Evolutionary conservation across 129 eudicot genomes (phyloP).

Genomic region (Oenanthe sinensis): DNA sequence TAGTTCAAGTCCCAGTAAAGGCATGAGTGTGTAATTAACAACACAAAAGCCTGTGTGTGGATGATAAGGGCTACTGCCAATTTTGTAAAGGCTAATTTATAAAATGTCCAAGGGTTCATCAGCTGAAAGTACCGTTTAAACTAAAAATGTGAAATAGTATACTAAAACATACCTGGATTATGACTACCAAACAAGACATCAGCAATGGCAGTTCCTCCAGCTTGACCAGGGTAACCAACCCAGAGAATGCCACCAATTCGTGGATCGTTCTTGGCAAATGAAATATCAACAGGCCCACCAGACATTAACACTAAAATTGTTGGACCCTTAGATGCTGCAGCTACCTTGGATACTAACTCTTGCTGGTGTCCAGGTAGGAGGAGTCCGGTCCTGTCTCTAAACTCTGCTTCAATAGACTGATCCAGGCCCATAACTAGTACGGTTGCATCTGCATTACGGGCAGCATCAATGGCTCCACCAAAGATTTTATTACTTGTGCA

Average conservation of each 20-base stretch:
- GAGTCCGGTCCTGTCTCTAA: slow-evolving; percentile 52
- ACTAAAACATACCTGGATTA: slow-evolving; percentile 46
- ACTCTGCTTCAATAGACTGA: slow-evolving; percentile 77
- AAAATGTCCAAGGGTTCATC: background rate
- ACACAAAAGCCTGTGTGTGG: too few relatives aligned
- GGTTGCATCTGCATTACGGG: slow-evolving; percentile 66
- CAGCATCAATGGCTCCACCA: slow-evolving; percentile 56
- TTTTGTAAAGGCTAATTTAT: background rate
- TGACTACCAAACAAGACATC: slow-evolving; percentile 63
- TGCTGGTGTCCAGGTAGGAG: slow-evolving; percentile 67
- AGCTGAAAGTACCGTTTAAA: background rate
- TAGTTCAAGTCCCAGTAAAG: background rate
- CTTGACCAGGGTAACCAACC: slow-evolving; percentile 91
- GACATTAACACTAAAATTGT: slow-evolving; percentile 55
- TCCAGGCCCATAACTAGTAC: slow-evolving; percentile 71
- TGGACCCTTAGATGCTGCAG: slow-evolving; percentile 62
- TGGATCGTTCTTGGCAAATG: slow-evolving; percentile 60
- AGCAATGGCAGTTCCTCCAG: slow-evolving; percentile 79
- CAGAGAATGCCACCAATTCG: slow-evolving; percentile 50
- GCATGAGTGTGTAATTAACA: background rate
- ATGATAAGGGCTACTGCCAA: background rate
- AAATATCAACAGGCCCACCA: slow-evolving; percentile 67
- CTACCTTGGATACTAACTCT: slow-evolving; percentile 64
- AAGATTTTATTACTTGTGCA: slow-evolving; percentile 40
- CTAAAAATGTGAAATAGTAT: background rate